Evolutionary conservation across 345 rosid genomes (phyloP).

Genomic region (Orychophragmus violaceus): DNA sequence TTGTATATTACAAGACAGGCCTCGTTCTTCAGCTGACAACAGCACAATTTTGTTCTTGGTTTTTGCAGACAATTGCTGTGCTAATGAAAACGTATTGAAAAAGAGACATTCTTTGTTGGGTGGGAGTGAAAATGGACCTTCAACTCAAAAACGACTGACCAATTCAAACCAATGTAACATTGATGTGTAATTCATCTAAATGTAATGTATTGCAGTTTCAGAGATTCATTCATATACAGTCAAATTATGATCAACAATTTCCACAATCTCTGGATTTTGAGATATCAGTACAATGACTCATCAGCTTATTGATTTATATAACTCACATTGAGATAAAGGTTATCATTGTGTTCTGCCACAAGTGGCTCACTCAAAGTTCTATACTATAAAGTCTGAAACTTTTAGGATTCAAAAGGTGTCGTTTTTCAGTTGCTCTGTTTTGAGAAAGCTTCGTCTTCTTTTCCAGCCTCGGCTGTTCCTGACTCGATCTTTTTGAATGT

Average conservation of each 20-base stretch:
- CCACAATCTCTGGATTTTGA: background rate
- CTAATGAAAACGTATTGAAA: slow-evolving; percentile 19
- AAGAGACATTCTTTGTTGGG: slow-evolving; percentile 24
- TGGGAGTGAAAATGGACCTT: slow-evolving; percentile 16
- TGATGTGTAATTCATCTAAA: slow-evolving; percentile 13
- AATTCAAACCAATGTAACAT: slow-evolving; percentile 20
- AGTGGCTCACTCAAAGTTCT: slow-evolving; percentile 2
- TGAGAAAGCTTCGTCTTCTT: slow-evolving; percentile 30
- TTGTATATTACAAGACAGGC: background rate
- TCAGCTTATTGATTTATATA: background rate
- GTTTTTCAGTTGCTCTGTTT: slow-evolving; percentile 10
- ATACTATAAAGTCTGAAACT: background rate
- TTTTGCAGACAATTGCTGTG: slow-evolving; percentile 13
- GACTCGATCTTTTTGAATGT: slow-evolving; percentile 47
- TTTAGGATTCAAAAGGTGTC: background rate
- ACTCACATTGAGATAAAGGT: slow-evolving; percentile 1
- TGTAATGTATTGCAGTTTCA: background rate
- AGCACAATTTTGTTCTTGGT: background rate
- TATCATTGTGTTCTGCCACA: background rate
- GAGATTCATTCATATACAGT: slow-evolving; percentile 21
- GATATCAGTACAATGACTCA: slow-evolving; percentile 2
- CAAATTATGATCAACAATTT: background rate
- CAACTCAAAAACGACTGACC: slow-evolving; percentile 16
- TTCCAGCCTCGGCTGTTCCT: slow-evolving; percentile 32
- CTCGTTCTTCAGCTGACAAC: background rate